These are phyloP conservation scores for Chloranthus sessilifolius DNA, from an alignment of 164 flowering plant genomes.

Conservation along the genomic window DNA sequence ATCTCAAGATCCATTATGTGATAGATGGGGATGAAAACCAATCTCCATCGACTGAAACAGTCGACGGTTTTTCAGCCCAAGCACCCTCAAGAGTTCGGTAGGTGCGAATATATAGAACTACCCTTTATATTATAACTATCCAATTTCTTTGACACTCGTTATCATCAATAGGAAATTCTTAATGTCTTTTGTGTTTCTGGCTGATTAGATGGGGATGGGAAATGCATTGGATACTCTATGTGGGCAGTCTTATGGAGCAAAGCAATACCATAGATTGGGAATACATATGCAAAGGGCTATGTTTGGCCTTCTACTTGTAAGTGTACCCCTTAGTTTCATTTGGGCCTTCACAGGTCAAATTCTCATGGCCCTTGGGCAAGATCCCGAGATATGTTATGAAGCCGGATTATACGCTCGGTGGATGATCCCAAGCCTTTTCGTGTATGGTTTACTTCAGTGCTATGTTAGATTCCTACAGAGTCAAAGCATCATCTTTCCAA, in stretches of 20 bases:
- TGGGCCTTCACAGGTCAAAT: not conserved
- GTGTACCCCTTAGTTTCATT: not conserved
- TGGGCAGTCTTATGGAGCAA: slow-evolving; percentile 6
- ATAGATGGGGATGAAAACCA: too few species aligned
- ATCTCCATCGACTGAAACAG: too few species aligned
- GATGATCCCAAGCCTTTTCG: not conserved
- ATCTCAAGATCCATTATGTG: too few species aligned
- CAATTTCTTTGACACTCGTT: too few species aligned
- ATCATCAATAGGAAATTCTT: not conserved
- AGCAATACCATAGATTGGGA: not conserved
- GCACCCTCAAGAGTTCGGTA: too few species aligned
- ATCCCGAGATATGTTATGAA: not conserved
- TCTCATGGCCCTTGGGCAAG: not conserved
- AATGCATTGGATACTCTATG: slow-evolving; percentile 7
- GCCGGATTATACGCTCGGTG: not conserved
- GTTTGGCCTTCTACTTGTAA: not conserved
- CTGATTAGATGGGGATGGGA: slow-evolving; percentile 6
- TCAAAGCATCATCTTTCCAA: not conserved
- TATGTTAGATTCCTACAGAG: not conserved
- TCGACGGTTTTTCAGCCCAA: too few species aligned
- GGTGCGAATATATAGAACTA: too few species aligned
- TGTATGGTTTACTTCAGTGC: not conserved
- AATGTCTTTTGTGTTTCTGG: too few species aligned
- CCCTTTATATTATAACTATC: too few species aligned
- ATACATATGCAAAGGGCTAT: not conserved